A percentile compares a stretch with the other conserved stretches of the same genome.
These are phyloP conservation scores for Babesia ovata DNA, from an alignment of 169 alveolate genomes.

Conservation along the genomic window DNA sequence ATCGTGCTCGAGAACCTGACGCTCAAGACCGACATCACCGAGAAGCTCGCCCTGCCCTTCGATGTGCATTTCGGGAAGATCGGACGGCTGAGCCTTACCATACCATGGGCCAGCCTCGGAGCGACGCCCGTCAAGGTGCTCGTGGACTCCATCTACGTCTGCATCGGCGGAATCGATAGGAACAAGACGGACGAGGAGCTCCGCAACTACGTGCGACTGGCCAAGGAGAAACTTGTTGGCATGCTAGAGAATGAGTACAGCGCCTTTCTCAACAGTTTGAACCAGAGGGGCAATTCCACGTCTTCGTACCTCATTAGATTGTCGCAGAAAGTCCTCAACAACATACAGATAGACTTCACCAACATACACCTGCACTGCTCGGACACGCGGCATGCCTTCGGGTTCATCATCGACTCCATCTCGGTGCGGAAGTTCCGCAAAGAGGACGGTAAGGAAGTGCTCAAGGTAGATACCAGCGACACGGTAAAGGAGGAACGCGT, in stretches of 20 bases:
- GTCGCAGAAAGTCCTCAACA: constrained; percentile 80
- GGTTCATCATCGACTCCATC: constrained; percentile 74
- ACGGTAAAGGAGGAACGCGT: constrained; percentile 52
- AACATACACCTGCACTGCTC: constrained; percentile 80
- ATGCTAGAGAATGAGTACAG: constrained; percentile 63
- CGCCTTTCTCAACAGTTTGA: constrained; percentile 51
- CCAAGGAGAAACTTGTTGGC: constrained; percentile 59
- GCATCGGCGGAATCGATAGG: constrained; percentile 71
- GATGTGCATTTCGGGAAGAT: constrained; percentile 77
- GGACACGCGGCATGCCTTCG: constrained; percentile 74
- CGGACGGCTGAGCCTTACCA: constrained; percentile 77
- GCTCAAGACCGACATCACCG: constrained; percentile 82
- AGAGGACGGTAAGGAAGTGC: constrained; percentile 47
- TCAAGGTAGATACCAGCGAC: constrained; percentile 43
- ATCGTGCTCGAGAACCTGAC: constrained; percentile 79
- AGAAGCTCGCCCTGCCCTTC: constrained; percentile 72
- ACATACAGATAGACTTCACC: constrained; percentile 79
- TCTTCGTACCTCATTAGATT: constrained; percentile 79
- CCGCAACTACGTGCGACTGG: constrained; percentile 68
- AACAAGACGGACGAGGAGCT: constrained; percentile 77
- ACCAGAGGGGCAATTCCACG: constrained; percentile 56
- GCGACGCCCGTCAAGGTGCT: constrained; percentile 79
- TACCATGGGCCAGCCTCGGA: constrained; percentile 85
- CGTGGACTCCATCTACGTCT: constrained; percentile 77
- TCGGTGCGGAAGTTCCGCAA: constrained; percentile 61